Percentiles rank a stretch among this genome's conserved stretches.
Evolutionary conservation across 139 green algal species (phyloP).

Genomic region (Chlorella sp.): DNA sequence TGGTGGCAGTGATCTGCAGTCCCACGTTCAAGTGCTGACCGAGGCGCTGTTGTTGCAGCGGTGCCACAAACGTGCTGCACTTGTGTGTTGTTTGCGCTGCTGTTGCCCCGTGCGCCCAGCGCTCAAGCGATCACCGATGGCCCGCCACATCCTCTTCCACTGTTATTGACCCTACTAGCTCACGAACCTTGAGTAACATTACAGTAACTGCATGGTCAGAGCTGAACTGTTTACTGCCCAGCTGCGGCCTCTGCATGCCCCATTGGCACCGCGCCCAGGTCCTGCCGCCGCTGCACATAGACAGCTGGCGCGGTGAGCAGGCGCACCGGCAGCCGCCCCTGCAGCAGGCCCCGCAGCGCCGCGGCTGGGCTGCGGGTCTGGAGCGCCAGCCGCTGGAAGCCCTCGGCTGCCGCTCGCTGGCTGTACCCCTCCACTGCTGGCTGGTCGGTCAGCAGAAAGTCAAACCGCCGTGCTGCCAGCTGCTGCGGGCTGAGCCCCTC

Average conservation of each 20-base stretch:
- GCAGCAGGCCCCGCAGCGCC: slow-evolving; percentile 9
- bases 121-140: too few relatives aligned
- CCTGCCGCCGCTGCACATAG: slow-evolving; percentile 31
- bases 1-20: slow-evolving; percentile 66
- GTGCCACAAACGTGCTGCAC: too few relatives aligned
- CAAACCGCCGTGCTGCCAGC: slow-evolving; percentile 34
- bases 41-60: too few relatives aligned
- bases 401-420: slow-evolving; percentile 24
- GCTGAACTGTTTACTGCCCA: neutral
- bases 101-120: too few relatives aligned
- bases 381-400: slow-evolving; percentile 37
- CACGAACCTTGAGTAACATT: too few relatives aligned
- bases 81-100: too few relatives aligned
- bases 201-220: neutral
- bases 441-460: slow-evolving; percentile 53
- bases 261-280: neutral
- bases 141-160: too few relatives aligned
- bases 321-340: slow-evolving; percentile 25
- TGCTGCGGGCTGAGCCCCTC: slow-evolving; percentile 31
- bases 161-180: too few relatives aligned
- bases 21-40: slow-evolving; percentile 56
- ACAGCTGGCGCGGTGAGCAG: slow-evolving; percentile 31
- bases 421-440: slow-evolving; percentile 40
- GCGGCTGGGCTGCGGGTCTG: neutral
- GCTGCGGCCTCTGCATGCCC: too few relatives aligned